phyloP scores from a whole-genome alignment of 2,329 filamentous ascomycete genomes.

The Colletotrichum costaricense region DNA sequence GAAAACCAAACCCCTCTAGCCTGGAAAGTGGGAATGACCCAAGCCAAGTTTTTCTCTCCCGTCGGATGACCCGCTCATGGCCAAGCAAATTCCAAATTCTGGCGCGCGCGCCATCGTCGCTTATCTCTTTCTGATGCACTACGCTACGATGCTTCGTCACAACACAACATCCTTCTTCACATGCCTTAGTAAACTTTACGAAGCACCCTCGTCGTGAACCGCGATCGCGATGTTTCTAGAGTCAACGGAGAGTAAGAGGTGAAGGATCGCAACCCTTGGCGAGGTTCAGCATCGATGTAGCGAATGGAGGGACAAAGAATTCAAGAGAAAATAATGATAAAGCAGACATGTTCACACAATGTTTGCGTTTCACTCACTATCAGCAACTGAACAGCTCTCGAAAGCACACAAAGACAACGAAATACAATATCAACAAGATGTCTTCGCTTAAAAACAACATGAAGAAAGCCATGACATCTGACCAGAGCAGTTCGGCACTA shows the following conservation, averaged over 20 bases:
- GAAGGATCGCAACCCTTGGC: background rate
- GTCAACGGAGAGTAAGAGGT: background rate
- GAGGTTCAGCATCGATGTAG: background rate
- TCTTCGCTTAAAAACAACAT: background rate
- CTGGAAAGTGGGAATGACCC: background rate
- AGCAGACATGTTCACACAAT: background rate
- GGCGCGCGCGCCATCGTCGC: background rate
- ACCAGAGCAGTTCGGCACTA: background rate
- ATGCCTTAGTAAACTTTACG: conserved; percentile 14
- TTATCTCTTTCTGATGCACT: background rate
- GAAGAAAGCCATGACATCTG: too few species aligned
- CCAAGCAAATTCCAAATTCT: background rate
- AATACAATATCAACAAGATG: background rate
- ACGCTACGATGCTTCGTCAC: background rate
- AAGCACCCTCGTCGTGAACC: background rate
- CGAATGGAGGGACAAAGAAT: background rate
- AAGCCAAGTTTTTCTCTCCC: background rate
- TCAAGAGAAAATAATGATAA: background rate
- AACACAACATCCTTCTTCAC: background rate
- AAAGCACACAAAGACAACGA: background rate
- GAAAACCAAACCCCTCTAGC: background rate
- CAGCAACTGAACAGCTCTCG: background rate
- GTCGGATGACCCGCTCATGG: background rate
- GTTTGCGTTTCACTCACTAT: background rate
- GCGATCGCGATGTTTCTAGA: background rate